Base-by-base conservation (phyloP, 495 filamentous ascomycete species). In the Staphylotrichum longicolle region DNA sequence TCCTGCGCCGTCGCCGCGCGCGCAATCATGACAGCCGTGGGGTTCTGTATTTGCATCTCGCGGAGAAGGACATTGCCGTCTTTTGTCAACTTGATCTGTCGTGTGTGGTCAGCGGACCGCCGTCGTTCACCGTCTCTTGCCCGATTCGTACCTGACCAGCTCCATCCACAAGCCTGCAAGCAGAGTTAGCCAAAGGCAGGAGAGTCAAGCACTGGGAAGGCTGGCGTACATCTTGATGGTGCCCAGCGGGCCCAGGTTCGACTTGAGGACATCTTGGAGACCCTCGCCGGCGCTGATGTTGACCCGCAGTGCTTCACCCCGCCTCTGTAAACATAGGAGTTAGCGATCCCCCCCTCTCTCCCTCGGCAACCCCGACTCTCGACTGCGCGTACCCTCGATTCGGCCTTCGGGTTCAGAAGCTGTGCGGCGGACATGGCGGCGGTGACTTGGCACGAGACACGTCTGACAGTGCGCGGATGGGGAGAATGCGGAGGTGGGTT, bases 271-370 rank as follows among this genome's bases (percentile, higher is more conserved):
- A 90, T 96, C 88, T 72, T 93, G 91, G 50, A 96, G 80, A 74
- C 90, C 94, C 79, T 96, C 93, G 67, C 94, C 94, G 60, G 94
- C 94, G 64, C 83, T 90, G 77, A 98, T 98, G 80, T 98, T 98
- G 73, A 97, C 92, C 77, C 82, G 85, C 63, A 98, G 81, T 77
- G 94, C 94, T 83, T 98, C 94, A 73, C 89, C 93, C 80, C 94
- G 84, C 83, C 94, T 85, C 91, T 96, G 76, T 61, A 56, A 69
- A 68, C 49, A 63, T 46, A 33, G n/a, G 6, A 46, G 61, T 70
- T 68, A 68, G 71, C 62, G 61, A 6, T 39, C 5, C 37, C 10
- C 5, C 37, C 37, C 65, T 52, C 51, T 68, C 66, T 27, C 20
- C 20, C 40, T 62, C 56, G 39, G 47, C 35, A 61, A 14, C 7